Conservation (phyloP, 2,329 filamentous ascomycete species). For the Nannizziopsis barbatae region DNA sequence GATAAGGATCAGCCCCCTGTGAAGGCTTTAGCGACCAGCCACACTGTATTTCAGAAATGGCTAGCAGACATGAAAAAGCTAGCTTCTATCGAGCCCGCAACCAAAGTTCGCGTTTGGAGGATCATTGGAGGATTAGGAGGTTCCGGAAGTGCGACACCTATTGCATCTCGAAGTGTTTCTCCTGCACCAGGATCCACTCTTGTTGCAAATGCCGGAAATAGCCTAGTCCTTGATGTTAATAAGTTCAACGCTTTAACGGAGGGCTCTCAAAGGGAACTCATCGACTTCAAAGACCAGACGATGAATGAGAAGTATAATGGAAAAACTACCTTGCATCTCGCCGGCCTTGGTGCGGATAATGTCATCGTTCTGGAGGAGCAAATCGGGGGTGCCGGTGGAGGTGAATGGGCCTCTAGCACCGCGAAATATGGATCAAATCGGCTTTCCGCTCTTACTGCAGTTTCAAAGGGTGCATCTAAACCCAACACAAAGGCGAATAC, state of each 20-base stretch:
- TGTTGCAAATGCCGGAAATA: slow-evolving; percentile 34
- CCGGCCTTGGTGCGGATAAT: slow-evolving; percentile 60
- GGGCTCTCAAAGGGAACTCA: slow-evolving; percentile 52
- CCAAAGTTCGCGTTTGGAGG: slow-evolving; percentile 68
- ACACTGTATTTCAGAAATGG: slow-evolving; percentile 61
- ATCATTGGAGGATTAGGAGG: slow-evolving; percentile 40
- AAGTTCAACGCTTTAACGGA: slow-evolving; percentile 53
- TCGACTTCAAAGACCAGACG: slow-evolving; percentile 59
- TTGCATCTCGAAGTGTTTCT: slow-evolving; percentile 34
- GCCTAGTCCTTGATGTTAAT: slow-evolving; percentile 50
- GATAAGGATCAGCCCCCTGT: slow-evolving; percentile 51
- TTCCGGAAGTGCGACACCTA: slow-evolving; percentile 36
- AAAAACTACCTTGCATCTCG: slow-evolving; percentile 50
- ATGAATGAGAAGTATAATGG: slow-evolving; percentile 69
- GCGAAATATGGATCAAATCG: slow-evolving; percentile 31
- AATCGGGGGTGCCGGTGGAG: slow-evolving; percentile 43
- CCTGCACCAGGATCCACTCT: slow-evolving; percentile 35
- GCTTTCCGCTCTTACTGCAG: slow-evolving; percentile 41
- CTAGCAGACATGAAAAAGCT: slow-evolving; percentile 60
- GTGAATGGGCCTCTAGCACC: slow-evolving; percentile 46
- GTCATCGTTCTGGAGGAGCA: slow-evolving; percentile 77
- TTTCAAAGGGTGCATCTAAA: slow-evolving; percentile 26
- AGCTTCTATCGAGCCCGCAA: slow-evolving; percentile 54
- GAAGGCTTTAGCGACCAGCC: slow-evolving; percentile 59
- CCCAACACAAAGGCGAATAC: slow-evolving; percentile 32